Evolutionary conservation across 164 flowering plant species (phyloP).

Genomic region (Vitis rotundifolia): DNA sequence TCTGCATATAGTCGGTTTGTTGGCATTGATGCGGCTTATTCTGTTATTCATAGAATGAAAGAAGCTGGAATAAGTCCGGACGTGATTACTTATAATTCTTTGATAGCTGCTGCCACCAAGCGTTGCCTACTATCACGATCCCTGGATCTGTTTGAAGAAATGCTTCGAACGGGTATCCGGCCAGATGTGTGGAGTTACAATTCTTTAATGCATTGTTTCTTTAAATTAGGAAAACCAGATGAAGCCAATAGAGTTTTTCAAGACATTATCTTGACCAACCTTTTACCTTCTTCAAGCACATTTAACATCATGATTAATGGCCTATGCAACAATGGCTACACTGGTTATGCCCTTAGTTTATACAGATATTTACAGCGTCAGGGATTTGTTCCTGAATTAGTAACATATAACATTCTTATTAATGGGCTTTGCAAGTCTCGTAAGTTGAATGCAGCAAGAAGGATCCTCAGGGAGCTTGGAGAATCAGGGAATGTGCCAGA

Average conservation of each 20-base stretch:
- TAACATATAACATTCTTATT: slow-evolving; percentile 79
- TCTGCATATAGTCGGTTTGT: slow-evolving; percentile 58
- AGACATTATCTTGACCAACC: slow-evolving; percentile 34
- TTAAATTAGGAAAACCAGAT: slow-evolving; percentile 60
- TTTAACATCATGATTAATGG: slow-evolving; percentile 77
- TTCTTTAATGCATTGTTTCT: slow-evolving; percentile 72
- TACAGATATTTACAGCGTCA: slow-evolving; percentile 53
- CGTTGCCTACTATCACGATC: slow-evolving; percentile 24
- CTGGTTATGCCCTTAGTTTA: slow-evolving; percentile 54
- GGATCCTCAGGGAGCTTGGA: slow-evolving; percentile 54
- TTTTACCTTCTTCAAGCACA: slow-evolving; percentile 42
- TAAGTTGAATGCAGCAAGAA: slow-evolving; percentile 40
- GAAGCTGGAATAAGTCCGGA: slow-evolving; percentile 79
- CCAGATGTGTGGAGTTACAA: slow-evolving; percentile 88
- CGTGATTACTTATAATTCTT: slow-evolving; percentile 70
- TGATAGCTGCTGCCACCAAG: slow-evolving; percentile 67
- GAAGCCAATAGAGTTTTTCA: slow-evolving; percentile 56
- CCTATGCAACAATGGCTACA: slow-evolving; percentile 65
- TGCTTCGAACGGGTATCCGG: slow-evolving; percentile 52
- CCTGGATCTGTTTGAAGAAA: slow-evolving; percentile 68
- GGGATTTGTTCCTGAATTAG: slow-evolving; percentile 52
- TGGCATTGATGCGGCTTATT: slow-evolving; percentile 66
- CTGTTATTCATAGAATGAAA: slow-evolving; percentile 58
- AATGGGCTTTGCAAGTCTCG: slow-evolving; percentile 71
- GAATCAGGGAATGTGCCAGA: slow-evolving; percentile 55